These are phyloP conservation scores for Russula sp. DNA, from an alignment of 768 basidiomycete genomes.

Conservation along the genomic window DNA sequence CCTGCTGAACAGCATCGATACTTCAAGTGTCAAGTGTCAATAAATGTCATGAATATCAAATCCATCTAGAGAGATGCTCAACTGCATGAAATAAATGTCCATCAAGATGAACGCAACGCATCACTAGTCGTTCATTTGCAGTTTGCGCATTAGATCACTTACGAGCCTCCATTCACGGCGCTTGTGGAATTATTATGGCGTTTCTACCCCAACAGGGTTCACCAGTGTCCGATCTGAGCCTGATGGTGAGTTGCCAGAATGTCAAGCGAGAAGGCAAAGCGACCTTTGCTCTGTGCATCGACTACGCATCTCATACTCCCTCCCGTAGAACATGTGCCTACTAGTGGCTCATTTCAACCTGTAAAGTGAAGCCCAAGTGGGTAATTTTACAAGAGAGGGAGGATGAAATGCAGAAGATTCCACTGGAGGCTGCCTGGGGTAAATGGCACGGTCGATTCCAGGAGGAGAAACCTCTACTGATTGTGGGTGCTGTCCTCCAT, in stretches of 20 bases:
- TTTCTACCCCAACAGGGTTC: not conserved
- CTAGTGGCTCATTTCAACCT: slow-evolving; percentile 58
- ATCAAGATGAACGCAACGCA: slow-evolving; percentile 5
- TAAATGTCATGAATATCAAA: slow-evolving; percentile 11
- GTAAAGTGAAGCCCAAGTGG: slow-evolving; percentile 55
- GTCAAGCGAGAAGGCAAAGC: slow-evolving; percentile 68
- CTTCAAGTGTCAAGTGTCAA: no score
- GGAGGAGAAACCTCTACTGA: slow-evolving; percentile 54
- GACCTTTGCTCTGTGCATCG: not conserved
- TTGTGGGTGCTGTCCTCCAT: slow-evolving; percentile 38
- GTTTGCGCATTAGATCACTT: not conserved
- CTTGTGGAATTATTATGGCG: not conserved
- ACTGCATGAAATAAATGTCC: not conserved
- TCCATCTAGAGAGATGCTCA: not conserved
- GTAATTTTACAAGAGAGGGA: slow-evolving; percentile 52
- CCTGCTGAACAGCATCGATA: no score
- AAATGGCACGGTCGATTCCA: slow-evolving; percentile 70
- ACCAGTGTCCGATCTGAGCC: slow-evolving; percentile 48
- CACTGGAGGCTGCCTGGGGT: slow-evolving; percentile 59
- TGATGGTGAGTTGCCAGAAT: slow-evolving; percentile 79
- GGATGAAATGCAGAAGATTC: slow-evolving; percentile 47
- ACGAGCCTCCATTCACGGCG: not conserved
- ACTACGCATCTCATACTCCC: not conserved
- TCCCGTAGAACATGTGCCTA: slow-evolving; percentile 60
- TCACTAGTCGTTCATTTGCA: slow-evolving; percentile 8